Conservation (phyloP, 2,329 filamentous ascomycete species). For the Setomelanomma holmii region DNA sequence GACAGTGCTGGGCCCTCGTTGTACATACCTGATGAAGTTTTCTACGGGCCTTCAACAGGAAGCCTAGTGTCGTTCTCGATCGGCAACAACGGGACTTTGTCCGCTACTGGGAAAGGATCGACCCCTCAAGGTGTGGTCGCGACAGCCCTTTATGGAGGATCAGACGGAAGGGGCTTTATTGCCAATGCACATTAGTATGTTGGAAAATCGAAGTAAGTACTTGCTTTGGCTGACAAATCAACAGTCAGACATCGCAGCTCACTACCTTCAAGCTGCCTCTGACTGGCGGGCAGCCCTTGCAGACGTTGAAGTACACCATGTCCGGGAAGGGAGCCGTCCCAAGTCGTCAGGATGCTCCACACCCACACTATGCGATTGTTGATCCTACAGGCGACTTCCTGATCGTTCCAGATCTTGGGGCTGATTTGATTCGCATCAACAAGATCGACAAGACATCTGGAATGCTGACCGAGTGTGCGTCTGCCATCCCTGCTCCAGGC, state of each 20-base stretch:
- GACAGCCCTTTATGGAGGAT: slow-evolving; percentile 36
- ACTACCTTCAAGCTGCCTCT: slow-evolving; percentile 47
- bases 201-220: neutral
- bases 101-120: slow-evolving; percentile 25
- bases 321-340: slow-evolving; percentile 52
- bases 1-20: slow-evolving; percentile 32
- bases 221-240: neutral
- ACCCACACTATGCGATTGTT: slow-evolving; percentile 61
- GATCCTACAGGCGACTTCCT: slow-evolving; percentile 60
- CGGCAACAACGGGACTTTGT: slow-evolving; percentile 34
- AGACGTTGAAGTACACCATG: slow-evolving; percentile 41
- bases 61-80: slow-evolving; percentile 33
- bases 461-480: slow-evolving; percentile 54
- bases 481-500: slow-evolving; percentile 53
- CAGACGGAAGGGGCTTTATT: slow-evolving; percentile 39
- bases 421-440: slow-evolving; percentile 63
- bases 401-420: slow-evolving; percentile 62
- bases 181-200: slow-evolving; percentile 42
- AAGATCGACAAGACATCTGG: slow-evolving; percentile 56
- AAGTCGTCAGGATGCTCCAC: slow-evolving; percentile 61
- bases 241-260: slow-evolving; percentile 38
- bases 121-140: slow-evolving; percentile 36
- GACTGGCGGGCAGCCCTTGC: slow-evolving; percentile 32
- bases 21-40: slow-evolving; percentile 39
- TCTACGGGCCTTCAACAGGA: slow-evolving; percentile 22